Percentiles rank a stretch among this genome's conserved stretches.
Conservation (phyloP, 1,284 basidiomycete species). For the Sparassis latifolia region DNA sequence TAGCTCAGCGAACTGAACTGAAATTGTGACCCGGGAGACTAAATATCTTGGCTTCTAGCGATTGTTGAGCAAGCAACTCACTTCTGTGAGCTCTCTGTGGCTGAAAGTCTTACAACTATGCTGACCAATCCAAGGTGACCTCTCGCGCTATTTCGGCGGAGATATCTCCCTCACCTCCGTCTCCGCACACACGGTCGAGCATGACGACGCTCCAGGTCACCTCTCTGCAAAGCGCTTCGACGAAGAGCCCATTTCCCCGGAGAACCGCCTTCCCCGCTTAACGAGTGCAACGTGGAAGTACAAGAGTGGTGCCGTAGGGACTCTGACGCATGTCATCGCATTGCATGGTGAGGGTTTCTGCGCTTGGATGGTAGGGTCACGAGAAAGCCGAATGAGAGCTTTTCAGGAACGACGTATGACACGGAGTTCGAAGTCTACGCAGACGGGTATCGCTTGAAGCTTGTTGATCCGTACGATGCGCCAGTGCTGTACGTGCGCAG, state of each 20-base stretch:
- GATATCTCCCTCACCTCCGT: constrained; percentile 45
- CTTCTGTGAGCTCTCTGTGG: constrained; percentile 27
- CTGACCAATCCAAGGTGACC: constrained; percentile 20
- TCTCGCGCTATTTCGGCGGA: constrained; percentile 61
- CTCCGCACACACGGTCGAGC: constrained; percentile 40
- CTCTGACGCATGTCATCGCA: constrained; percentile 45
- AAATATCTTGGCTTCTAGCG: constrained; percentile 15
- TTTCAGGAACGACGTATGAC: constrained; percentile 21
- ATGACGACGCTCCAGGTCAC: constrained; percentile 46
- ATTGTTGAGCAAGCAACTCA: constrained; percentile 64
- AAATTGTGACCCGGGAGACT: not conserved
- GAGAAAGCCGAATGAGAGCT: not conserved
- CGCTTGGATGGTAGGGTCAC: not conserved
- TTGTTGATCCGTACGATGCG: constrained; percentile 31
- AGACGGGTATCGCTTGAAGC: constrained; percentile 37
- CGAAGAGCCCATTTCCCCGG: constrained; percentile 32
- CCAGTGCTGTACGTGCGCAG: constrained; percentile 28
- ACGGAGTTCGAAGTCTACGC: constrained; percentile 49
- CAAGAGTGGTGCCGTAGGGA: constrained; percentile 44
- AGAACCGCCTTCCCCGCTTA: constrained; percentile 28
- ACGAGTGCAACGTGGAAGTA: constrained; percentile 41
- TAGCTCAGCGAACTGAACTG: constrained; percentile 4
- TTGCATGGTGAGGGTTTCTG: constrained; percentile 42
- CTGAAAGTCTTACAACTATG: not conserved
- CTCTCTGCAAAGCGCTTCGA: constrained; percentile 46